phyloP scores from a whole-genome alignment of 2,329 filamentous ascomycete genomes.

The Penicillium aurantiogriseum region DNA sequence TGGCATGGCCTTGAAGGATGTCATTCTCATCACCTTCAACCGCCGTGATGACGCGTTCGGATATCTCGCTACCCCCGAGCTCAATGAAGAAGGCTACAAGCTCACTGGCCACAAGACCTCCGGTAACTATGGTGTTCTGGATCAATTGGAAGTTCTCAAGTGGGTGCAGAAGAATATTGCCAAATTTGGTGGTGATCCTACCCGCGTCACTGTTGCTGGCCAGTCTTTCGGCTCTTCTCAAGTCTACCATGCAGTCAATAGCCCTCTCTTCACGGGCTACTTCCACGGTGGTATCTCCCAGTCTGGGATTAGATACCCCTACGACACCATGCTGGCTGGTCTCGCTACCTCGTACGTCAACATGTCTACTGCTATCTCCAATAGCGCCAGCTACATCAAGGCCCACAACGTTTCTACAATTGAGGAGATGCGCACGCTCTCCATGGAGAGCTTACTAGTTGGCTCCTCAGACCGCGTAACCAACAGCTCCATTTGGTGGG shows the following conservation, averaged over 20 bases:
- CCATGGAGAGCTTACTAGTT: slow-evolving; percentile 25
- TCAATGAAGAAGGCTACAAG: slow-evolving; percentile 24
- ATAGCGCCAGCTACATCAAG: slow-evolving; percentile 28
- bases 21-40: slow-evolving; percentile 32
- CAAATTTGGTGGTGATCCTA: slow-evolving; percentile 54
- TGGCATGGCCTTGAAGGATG: slow-evolving; percentile 30
- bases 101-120: slow-evolving; percentile 26
- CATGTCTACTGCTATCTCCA: slow-evolving; percentile 4
- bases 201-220: slow-evolving; percentile 45
- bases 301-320: too few relatives aligned
- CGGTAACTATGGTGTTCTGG: slow-evolving; percentile 44
- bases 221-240: slow-evolving; percentile 33
- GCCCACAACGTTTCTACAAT: slow-evolving; percentile 26
- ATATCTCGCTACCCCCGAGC: slow-evolving; percentile 27
- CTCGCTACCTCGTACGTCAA: too few relatives aligned
- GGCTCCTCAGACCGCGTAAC: slow-evolving; percentile 29
- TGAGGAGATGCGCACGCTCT: slow-evolving; percentile 22
- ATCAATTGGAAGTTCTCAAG: slow-evolving; percentile 55
- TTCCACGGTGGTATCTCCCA: too few relatives aligned
- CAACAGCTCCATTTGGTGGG: slow-evolving; percentile 27
- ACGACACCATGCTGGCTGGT: too few relatives aligned
- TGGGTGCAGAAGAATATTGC: slow-evolving; percentile 56
- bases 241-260: slow-evolving; percentile 9
- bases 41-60: slow-evolving; percentile 30
- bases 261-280: too few relatives aligned